Evolutionary conservation across 805 yeast genomes (phyloP), one percentile per base, ranked within the genome.

Genomic region (Starmera quercuum): DNA sequence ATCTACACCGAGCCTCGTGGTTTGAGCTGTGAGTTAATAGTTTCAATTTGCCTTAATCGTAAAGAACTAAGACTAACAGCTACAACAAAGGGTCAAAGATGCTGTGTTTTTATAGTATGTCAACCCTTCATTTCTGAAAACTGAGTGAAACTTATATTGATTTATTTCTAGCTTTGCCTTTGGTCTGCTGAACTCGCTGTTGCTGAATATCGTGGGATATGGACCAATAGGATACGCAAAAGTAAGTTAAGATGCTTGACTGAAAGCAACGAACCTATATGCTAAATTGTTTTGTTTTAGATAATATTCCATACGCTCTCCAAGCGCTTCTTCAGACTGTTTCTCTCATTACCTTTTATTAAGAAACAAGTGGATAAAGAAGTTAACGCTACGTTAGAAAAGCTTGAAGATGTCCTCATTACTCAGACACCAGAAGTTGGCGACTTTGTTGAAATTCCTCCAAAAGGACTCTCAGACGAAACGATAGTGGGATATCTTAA

Each of bases 311-410:
- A 38, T n/a, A 25, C 32, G 10, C 10, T 46, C 7, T 38, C 55
- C 12, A 59, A 51, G 23, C 19, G 26, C 0, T 8, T 58, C 0
- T 65, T 68, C 42, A 34, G 40, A 6, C 29, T 54, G 20, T 20
- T 73, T 4, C 45, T 72, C 17, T 36, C 54, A 0, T 56, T 80
- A 6, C 87, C 88, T 3, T 60, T 71, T 1, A 40, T 84, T 17
- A 71, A 64, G 35, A 40, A 50, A 1, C 73, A 71, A 45, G 80
- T 90, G 6, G 76, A 79, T 25, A 48, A 55, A 18, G 88, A 88
- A 49, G 66, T 88, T 2, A 37, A 38, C 5, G 63, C 61, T 29
- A 72, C 73, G 0, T 54, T 71, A 2, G 52, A 30, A 1, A 61
- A 63, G 16, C 57, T 90, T 22, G 86, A 87, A 41, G 42, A 57